Evolutionary conservation across 371 early-diverging fungal species (phyloP), one percentile per base, ranked within the genome.

Genomic region (Mucor lusitanicus): DNA sequence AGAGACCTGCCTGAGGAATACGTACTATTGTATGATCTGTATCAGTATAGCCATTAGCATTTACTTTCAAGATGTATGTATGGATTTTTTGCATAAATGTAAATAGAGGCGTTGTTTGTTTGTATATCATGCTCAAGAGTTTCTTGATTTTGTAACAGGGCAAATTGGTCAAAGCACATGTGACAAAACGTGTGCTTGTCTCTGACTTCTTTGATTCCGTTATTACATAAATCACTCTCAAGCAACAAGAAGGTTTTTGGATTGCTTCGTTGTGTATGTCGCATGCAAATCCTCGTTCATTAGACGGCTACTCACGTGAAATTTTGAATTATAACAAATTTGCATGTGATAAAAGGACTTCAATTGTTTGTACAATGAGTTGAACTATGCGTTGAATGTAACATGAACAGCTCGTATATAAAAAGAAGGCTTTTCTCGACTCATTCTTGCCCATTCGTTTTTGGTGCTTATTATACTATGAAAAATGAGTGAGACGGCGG

Each of bases 271-370:
- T 63, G 63, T 63, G 63, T 53, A 63, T 39, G 21, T 63, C 63
- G 33, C 63, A 63, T 63, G 63, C 53, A 25, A 63, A 63, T 63
- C 13, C 54, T 54, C 19, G 33, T 50, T 50, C 50, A 46, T 32
- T 50, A 61, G 50, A 61, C 50, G n/a, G 50, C 50, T 27, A 35
- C 54, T 53, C 63, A 63, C 54, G 63, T 63, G 63, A 54, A 63
- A 63, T 63, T 48, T 44, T 19, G 28, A 27, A 11, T n/a, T n/a
- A 32, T 32, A 61, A 33, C 33, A 46, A 61, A 33, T 33, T 61
- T 46, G 33, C 46, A 32, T 56, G 56, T 23, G 32, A 58, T 58
- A 9, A 39, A 54, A 53, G n/a, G 9, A 21, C 35, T 21, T 63
- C 63, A 54, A 53, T 32, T 32, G n/a, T 56, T 48, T 32, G 44